phyloP scores from a whole-genome alignment of 2,329 filamentous ascomycete genomes.

The Chrysoporthe austroafricana region DNA sequence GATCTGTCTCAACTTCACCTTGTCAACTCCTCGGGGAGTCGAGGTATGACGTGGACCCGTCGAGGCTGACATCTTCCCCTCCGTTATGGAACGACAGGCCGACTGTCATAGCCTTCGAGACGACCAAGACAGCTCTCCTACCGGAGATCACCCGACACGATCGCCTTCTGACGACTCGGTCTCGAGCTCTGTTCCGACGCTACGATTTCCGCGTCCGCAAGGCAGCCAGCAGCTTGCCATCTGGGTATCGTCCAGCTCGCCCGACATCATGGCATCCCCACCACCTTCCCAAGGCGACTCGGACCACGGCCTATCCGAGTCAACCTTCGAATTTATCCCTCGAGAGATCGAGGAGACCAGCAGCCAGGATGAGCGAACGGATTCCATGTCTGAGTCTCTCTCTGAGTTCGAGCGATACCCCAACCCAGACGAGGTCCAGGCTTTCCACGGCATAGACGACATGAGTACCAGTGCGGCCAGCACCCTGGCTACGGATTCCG shows the following conservation, averaged over 20 bases:
- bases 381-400: slow-evolving; percentile 27
- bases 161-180: slow-evolving; percentile 31
- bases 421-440: slow-evolving; percentile 56
- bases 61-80: slow-evolving; percentile 41
- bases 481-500: slow-evolving; percentile 34
- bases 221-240: slow-evolving; percentile 60
- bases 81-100: slow-evolving; percentile 58
- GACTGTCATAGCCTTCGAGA: slow-evolving; percentile 28
- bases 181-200: slow-evolving; percentile 45
- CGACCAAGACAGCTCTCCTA: slow-evolving; percentile 28
- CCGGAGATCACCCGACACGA: slow-evolving; percentile 30
- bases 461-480: slow-evolving; percentile 32
- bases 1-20: background rate
- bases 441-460: slow-evolving; percentile 53
- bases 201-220: slow-evolving; percentile 61
- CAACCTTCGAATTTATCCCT: slow-evolving; percentile 59
- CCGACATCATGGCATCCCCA: slow-evolving; percentile 58
- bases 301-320: slow-evolving; percentile 55
- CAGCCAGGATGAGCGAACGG: slow-evolving; percentile 51
- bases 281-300: slow-evolving; percentile 48
- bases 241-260: slow-evolving; percentile 62
- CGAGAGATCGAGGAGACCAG: slow-evolving; percentile 53
- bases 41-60: slow-evolving; percentile 43
- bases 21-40: slow-evolving; percentile 32
- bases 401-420: slow-evolving; percentile 33